Evolutionary conservation across 768 basidiomycete species (phyloP), one percentile per base, ranked within the genome.

Genomic region (Russula virescens): DNA sequence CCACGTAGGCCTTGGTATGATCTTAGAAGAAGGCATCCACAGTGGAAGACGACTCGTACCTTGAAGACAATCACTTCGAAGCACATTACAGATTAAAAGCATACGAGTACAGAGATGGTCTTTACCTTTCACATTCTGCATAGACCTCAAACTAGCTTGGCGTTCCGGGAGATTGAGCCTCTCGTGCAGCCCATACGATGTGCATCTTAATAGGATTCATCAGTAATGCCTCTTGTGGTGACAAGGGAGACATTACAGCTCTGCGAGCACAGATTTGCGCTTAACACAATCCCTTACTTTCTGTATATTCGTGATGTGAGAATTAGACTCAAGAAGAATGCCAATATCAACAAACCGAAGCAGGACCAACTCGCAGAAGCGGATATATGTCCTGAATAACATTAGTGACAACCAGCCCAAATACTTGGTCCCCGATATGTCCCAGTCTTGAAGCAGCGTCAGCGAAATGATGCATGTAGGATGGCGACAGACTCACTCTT

Each of bases 1-100:
- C 62, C 2, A 63, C 56, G 26, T 58, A 58, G 50, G 62, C 62
- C 62, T 63, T 16, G 43, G 46, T 19, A 34, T 0, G 5, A 14
- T 21, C 48, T 61, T 13, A 55, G 49, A 34, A 14, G 49, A 23
- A 21, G 28, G 13, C 26, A n/a, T n/a, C n/a, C 31, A 28, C 4
- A 11, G 34, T 19, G 16, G 34, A 38, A 38, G 38, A 10, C 13
- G 19, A 23, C 25, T 28, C 9, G 10, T 53, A 63, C 62, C 56
- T 63, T 63, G 25, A 63, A 63, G 13, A 57, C 49, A 28, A 35
- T 43, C 49, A 46, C 62, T 63, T 47, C 38, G n/a, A 8, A n/a
- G 0, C 4, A 18, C 23, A 34, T 23, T 28, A 7, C 16, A 7
- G 14, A 10, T 58, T 2, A 53, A 46, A 18, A 16, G 25, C 10